Evolutionary conservation across 257 asterid genomes (phyloP).

Genomic region (Solanum chiquidenum): DNA sequence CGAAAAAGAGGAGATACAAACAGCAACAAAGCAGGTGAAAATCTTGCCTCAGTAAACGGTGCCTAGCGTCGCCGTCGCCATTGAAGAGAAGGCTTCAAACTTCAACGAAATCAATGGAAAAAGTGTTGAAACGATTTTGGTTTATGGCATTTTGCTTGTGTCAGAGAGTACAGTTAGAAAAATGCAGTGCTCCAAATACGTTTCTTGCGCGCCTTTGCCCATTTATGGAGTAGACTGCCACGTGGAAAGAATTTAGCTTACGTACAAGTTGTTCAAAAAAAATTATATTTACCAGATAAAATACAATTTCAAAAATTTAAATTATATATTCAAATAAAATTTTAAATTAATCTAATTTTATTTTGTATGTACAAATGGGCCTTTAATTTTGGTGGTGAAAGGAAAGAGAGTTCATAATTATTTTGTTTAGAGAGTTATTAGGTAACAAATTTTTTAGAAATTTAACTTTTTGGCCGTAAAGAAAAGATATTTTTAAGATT

Average conservation of each 20-base stretch:
- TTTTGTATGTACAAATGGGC: no score
- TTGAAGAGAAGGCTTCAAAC: neutral
- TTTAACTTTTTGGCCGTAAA: no score
- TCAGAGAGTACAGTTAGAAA: neutral
- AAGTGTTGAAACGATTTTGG: neutral
- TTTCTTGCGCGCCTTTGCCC: neutral
- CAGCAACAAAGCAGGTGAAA: neutral
- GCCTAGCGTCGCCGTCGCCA: neutral
- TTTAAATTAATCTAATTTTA: no score
- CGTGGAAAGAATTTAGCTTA: neutral
- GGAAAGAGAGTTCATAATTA: no score
- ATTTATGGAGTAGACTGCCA: neutral
- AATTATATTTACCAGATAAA: neutral
- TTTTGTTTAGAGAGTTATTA: no score
- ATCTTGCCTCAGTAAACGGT: neutral
- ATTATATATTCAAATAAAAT: no score
- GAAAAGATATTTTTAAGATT: no score
- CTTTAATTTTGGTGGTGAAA: no score
- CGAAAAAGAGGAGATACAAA: neutral
- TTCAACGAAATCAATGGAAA: neutral
- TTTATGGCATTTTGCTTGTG: neutral
- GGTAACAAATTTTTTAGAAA: neutral
- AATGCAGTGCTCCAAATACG: neutral
- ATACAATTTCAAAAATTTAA: no score
- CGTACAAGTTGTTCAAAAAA: neutral